phyloP scores from a whole-genome alignment of 352 stramenopile species.

The Hyaloperonospora brassicae region DNA sequence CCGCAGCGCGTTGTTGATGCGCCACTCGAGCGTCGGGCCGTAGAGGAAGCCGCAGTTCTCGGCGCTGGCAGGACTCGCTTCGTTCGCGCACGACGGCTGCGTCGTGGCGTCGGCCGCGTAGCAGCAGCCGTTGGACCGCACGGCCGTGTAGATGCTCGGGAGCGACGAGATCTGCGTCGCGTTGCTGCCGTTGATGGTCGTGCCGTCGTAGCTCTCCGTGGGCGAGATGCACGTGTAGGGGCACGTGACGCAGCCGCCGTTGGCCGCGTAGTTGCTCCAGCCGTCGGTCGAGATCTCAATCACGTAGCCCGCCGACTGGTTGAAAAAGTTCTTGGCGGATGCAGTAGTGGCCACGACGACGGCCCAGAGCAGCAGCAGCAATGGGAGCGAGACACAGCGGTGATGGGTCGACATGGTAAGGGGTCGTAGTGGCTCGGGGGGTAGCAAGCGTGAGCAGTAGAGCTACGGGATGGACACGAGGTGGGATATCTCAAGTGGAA shows the following conservation, averaged over 20 bases:
- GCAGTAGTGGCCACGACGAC: slow-evolving; percentile 12
- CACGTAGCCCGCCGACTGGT: slow-evolving; percentile 56
- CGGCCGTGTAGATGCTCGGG: slow-evolving; percentile 61
- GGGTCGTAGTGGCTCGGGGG: not conserved
- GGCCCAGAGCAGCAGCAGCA: slow-evolving; percentile 12
- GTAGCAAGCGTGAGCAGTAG: not conserved
- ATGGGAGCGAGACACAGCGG: slow-evolving; percentile 10
- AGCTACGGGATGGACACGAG: not conserved
- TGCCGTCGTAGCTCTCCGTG: slow-evolving; percentile 60
- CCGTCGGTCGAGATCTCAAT: slow-evolving; percentile 65
- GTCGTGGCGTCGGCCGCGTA: slow-evolving; percentile 52
- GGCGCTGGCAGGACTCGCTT: slow-evolving; percentile 47
- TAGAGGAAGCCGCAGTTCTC: slow-evolving; percentile 81
- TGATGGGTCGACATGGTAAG: slow-evolving; percentile 3
- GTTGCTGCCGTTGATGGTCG: slow-evolving; percentile 76
- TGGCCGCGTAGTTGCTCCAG: slow-evolving; percentile 77
- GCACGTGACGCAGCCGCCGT: slow-evolving; percentile 81
- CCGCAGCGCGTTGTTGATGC: slow-evolving; percentile 56
- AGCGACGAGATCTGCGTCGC: slow-evolving; percentile 57
- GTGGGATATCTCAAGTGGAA: no score
- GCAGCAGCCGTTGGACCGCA: slow-evolving; percentile 73
- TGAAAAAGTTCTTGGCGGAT: slow-evolving; percentile 42
- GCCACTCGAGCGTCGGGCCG: slow-evolving; percentile 77
- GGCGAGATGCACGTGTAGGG: slow-evolving; percentile 80
- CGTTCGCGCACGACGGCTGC: slow-evolving; percentile 47